Evolutionary conservation across 2,329 filamentous ascomycete genomes (phyloP), one percentile per base, ranked within the genome.

Genomic region (Dactylellina haptotyla): DNA sequence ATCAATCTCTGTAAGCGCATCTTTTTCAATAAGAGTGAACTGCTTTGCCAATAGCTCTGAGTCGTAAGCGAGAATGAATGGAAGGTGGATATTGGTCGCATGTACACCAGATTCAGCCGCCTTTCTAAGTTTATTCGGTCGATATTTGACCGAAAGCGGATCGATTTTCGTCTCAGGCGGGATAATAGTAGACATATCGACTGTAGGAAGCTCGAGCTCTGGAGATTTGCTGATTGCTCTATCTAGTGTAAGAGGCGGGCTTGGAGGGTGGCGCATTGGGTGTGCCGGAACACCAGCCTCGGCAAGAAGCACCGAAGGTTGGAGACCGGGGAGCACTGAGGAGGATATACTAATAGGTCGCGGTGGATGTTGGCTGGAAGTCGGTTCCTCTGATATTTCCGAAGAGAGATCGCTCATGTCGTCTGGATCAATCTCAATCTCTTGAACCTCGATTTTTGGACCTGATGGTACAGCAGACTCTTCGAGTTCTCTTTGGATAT

Each of bases 21-120:
- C 91, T 80, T 94, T 93, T 79, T 95, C 91, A 50, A 95, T 91
- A 32, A 95, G 84, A 0, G 91, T 94, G 76, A 95, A 91, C 77
- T 95, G 91, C 80, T 93, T 89, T 1, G 91, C 91, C 25, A 95
- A 84, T 2, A 89, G 83, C 76, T 92, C 88, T 4, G 91, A 92
- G 77, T 93, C 90, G 77, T 93, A 93, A 0, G 90, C 90, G 23
- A 95, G 83, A 64, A 93, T 89, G 80, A 95, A 95, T 0, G 91
- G 91, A 34, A 94, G 81, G 80, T 95, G 91, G 2, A 85, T 84
- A 1, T 84, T 83, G 10, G 75, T 77, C 16, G 77, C 77, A 23
- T 76, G 76, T 9, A 78, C 67, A 12, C 64, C 51, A 6, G 71
- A 63, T 16, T 74, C 58, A 9, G 51, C 45, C n/a, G 12, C 32